A percentile compares a stretch with the other conserved stretches of the same genome.
phyloP scores from a whole-genome alignment of 169 alveolate genomes.

The Perkinsus chesapeaki region DNA sequence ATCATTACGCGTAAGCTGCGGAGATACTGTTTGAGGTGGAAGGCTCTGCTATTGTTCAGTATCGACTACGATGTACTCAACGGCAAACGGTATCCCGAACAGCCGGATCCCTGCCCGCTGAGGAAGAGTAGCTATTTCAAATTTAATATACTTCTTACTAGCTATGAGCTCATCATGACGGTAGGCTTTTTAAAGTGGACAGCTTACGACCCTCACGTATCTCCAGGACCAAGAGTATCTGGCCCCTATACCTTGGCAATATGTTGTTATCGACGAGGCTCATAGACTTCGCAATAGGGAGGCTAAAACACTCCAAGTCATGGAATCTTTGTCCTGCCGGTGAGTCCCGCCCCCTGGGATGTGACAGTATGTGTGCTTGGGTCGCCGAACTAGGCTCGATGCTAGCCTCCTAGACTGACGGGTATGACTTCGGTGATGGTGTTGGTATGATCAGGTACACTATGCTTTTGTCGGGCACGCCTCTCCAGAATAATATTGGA shows the following conservation, averaged over 20 bases:
- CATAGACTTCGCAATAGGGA: slow-evolving; percentile 82
- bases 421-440: too few species aligned
- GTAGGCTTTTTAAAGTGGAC: too few species aligned
- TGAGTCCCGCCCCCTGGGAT: background rate
- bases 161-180: slow-evolving; percentile 67
- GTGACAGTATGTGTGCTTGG: background rate
- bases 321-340: slow-evolving; percentile 14
- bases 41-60: background rate
- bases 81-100: background rate
- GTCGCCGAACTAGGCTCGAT: too few species aligned
- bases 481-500: slow-evolving; percentile 80
- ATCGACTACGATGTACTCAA: background rate
- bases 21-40: slow-evolving; percentile 12
- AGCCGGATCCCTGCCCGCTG: slow-evolving; percentile 27
- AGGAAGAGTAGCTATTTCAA: slow-evolving; percentile 55
- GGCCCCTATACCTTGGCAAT: slow-evolving; percentile 37
- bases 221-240: background rate
- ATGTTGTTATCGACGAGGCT: slow-evolving; percentile 87
- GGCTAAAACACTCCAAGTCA: slow-evolving; percentile 55
- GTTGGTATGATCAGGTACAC: slow-evolving; percentile 60
- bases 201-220: background rate
- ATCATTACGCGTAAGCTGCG: slow-evolving; percentile 35
- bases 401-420: too few species aligned
- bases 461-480: slow-evolving; percentile 84
- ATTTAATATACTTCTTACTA: slow-evolving; percentile 64